These are phyloP conservation scores for Neotropicomus parvogracilis DNA, from an alignment of 1,284 basidiomycete genomes.

Conservation along the genomic window DNA sequence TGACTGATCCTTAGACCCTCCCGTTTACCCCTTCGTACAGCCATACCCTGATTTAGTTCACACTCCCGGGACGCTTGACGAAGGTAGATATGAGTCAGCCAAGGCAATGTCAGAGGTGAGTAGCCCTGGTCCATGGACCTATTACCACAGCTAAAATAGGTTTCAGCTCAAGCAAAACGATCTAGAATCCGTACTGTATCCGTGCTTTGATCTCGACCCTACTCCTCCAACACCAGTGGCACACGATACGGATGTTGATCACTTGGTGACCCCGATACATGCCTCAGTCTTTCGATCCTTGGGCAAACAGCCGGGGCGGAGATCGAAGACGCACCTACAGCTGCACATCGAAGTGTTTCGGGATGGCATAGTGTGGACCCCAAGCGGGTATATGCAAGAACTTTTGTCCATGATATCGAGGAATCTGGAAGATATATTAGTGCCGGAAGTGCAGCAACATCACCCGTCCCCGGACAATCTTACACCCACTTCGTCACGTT, in stretches of 20 bases:
- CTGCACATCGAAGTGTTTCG: slow-evolving; percentile 36
- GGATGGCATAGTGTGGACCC: slow-evolving; percentile 29
- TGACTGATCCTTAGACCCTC: slow-evolving; percentile 11
- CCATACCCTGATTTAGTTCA: slow-evolving; percentile 16
- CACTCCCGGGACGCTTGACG: slow-evolving; percentile 12
- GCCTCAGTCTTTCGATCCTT: slow-evolving; percentile 6
- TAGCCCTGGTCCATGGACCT: not conserved
- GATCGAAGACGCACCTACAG: slow-evolving; percentile 28
- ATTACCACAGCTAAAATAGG: slow-evolving; percentile 3
- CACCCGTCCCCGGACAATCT: slow-evolving; percentile 1
- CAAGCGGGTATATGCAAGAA: slow-evolving; percentile 28
- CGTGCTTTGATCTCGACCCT: slow-evolving; percentile 36
- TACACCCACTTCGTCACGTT: not conserved
- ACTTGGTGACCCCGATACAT: slow-evolving; percentile 9
- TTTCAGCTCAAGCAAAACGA: slow-evolving; percentile 1
- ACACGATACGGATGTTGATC: not conserved
- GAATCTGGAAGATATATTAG: not conserved
- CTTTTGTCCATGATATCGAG: slow-evolving; percentile 10
- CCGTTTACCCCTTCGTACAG: slow-evolving; percentile 21
- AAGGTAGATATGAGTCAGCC: not conserved
- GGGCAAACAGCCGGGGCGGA: slow-evolving; percentile 6
- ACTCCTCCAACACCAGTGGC: slow-evolving; percentile 6
- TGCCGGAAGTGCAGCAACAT: slow-evolving; percentile 6
- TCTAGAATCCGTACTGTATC: slow-evolving; percentile 36
- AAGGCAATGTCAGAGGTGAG: slow-evolving; percentile 16